Evolutionary conservation across 331 rosid species (phyloP), one percentile per base, ranked within the genome.

Genomic region (Quercus phellos): DNA sequence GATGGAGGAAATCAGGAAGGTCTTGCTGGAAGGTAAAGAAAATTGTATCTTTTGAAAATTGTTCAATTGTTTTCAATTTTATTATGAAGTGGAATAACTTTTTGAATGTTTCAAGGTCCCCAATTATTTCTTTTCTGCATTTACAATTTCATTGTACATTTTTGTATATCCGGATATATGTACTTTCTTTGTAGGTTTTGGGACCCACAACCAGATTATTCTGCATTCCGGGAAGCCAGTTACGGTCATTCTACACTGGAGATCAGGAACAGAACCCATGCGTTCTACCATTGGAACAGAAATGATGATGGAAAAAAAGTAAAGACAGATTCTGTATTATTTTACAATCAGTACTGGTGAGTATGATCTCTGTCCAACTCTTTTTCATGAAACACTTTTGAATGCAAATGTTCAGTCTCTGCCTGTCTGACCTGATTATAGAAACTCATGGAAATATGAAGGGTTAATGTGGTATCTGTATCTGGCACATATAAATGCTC

Each of bases 1-100:
- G 99, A 95, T 80, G 99, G 99, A 75, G 98, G 98, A 84, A 95
- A 95, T 74, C 97, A 95, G 78, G 99, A 93, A 86, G 99, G 99
- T 76, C 99, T 95, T 81, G 99, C 99, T 75, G 85, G 82, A 78
- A 90, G 84, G 99, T 82, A 80, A 80, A 58, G 32, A 73, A 38
- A 78, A 54, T 54, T 75, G 19, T 54, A 55, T 17, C 14, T 63
- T 30, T 70, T 29, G 4, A 46, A 51, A 35, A 68, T 26, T 58
- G 43, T 14, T 32, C n/a, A n/a, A 34, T 46, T 12, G 53, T 46
- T 46, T 46, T 46, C 17, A 46, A 46, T 46, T 46, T 13, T 46
- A 10, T 46, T 46, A 46, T 58, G 30, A 21, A 22, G 64, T n/a
- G 4, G 46, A 43, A 19, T 42, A 12, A 16, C 34, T 9, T 29